Percentiles rank a stretch among this genome's conserved stretches.
Conservation (phyloP, 495 filamentous ascomycete genomes). For the Hamigera avellanea region DNA sequence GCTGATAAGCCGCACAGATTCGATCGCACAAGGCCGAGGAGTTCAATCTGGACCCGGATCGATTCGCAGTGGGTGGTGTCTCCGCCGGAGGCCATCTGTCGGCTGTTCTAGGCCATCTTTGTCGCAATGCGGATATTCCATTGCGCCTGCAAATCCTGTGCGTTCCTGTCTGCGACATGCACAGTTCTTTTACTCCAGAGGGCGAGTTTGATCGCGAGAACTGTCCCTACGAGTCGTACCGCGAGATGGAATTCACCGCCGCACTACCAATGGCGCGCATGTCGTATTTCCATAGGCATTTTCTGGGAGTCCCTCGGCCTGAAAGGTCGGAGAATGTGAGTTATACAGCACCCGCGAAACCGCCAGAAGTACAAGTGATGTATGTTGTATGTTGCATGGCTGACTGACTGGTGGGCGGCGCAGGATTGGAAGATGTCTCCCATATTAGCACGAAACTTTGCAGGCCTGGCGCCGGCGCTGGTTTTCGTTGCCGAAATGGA, state of each 20-base stretch:
- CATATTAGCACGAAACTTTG: conserved; percentile 21
- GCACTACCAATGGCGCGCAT: conserved; percentile 23
- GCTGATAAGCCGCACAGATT: conserved; percentile 12
- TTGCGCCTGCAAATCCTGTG: conserved; percentile 23
- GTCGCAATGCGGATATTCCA: conserved; percentile 22
- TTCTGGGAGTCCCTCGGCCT: conserved; percentile 24
- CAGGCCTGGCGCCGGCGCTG: conserved; percentile 30
- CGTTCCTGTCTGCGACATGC: conserved; percentile 26
- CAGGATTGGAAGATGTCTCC: conserved; percentile 32
- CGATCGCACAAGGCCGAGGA: conserved; percentile 19
- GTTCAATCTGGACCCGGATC: conserved; percentile 20
- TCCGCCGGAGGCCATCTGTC: conserved; percentile 31
- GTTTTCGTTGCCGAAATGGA: conserved; percentile 34
- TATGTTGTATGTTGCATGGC: background rate
- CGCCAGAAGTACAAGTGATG: background rate
- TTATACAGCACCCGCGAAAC: background rate
- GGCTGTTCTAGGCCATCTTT: conserved; percentile 24
- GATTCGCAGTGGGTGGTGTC: conserved; percentile 21
- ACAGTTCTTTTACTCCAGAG: conserved; percentile 20
- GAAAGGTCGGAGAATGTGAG: conserved; percentile 18
- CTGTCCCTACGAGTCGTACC: conserved; percentile 26
- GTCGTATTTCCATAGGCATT: conserved; percentile 28
- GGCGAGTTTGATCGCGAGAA: conserved; percentile 23
- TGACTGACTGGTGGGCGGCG: background rate
- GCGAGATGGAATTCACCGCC: conserved; percentile 28